phyloP scores from a whole-genome alignment of 2,329 filamentous ascomycete species.

The Alternaria metachromatica region DNA sequence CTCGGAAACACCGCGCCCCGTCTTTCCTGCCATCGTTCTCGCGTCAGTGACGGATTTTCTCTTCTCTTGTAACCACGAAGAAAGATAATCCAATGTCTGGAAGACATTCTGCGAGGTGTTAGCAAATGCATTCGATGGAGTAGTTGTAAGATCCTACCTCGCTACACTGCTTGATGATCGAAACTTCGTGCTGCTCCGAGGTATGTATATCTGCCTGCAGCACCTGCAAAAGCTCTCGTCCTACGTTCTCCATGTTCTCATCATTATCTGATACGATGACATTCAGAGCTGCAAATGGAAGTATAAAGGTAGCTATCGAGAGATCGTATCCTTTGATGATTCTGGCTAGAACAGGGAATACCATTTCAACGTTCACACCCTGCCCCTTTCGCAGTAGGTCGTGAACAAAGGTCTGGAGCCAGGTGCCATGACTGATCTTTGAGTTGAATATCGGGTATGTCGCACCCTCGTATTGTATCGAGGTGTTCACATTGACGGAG shows the following conservation, averaged over 20 bases:
- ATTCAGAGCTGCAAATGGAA: constrained; percentile 87
- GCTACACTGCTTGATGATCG: constrained; percentile 83
- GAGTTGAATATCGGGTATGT: constrained; percentile 79
- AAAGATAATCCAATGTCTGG: constrained; percentile 87
- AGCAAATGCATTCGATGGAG: constrained; percentile 16
- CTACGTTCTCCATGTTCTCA: constrained; percentile 68
- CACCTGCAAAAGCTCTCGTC: constrained; percentile 76
- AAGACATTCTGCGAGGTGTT: constrained; percentile 75
- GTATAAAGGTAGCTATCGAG: constrained; percentile 82
- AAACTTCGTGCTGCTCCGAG: constrained; percentile 65
- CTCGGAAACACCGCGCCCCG: constrained; percentile 51
- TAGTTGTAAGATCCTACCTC: constrained; percentile 67
- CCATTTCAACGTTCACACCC: constrained; percentile 72
- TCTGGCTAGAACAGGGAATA: constrained; percentile 82
- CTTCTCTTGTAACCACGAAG: constrained; percentile 87
- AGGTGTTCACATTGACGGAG: constrained; percentile 60
- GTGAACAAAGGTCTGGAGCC: constrained; percentile 80
- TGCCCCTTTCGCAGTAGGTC: constrained; percentile 82
- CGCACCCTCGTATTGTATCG: constrained; percentile 33
- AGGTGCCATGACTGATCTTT: constrained; percentile 74
- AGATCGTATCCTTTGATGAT: constrained; percentile 86
- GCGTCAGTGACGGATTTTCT: constrained; percentile 55
- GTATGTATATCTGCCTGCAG: constrained; percentile 68
- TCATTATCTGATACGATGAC: constrained; percentile 76
- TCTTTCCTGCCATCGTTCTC: constrained; percentile 52